These are phyloP conservation scores for Malus orientalis DNA, from an alignment of 306 rosid species.

Conservation along the genomic window DNA sequence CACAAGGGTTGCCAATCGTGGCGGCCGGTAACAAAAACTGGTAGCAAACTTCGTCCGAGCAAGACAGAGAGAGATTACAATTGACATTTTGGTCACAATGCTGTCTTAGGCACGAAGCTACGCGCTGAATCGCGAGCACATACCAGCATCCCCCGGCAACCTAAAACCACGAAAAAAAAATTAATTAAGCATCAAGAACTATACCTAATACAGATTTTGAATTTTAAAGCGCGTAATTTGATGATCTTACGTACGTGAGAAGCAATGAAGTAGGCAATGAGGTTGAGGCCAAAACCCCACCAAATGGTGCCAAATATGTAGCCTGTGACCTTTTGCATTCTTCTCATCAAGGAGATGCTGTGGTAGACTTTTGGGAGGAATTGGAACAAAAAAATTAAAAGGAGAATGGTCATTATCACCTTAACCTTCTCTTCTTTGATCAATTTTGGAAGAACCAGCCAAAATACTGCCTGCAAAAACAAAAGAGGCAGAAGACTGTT, in stretches of 20 bases:
- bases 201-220: not conserved
- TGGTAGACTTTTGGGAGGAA: slow-evolving; percentile 96
- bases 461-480: slow-evolving; percentile 72
- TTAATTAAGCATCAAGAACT: not conserved
- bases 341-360: slow-evolving; percentile 81
- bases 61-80: slow-evolving; percentile 68
- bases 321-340: slow-evolving; percentile 97
- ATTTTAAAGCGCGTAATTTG: not conserved
- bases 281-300: slow-evolving; percentile 99
- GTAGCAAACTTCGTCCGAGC: slow-evolving; percentile 76
- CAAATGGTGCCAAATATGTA: slow-evolving; percentile 97
- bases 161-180: slow-evolving; percentile 17
- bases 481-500: not conserved
- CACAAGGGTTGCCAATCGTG: slow-evolving; percentile 36
- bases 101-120: slow-evolving; percentile 72
- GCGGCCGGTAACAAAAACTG: slow-evolving; percentile 30
- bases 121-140: slow-evolving; percentile 93
- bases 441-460: slow-evolving; percentile 79
- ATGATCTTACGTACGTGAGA: slow-evolving; percentile 63
- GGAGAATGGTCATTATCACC: slow-evolving; percentile 81
- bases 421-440: slow-evolving; percentile 85
- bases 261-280: slow-evolving; percentile 95
- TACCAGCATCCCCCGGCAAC: slow-evolving; percentile 99
- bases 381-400: slow-evolving; percentile 78
- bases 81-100: slow-evolving; percentile 54